Base-by-base conservation (phyloP, 305 asterid species). In the Solanum hybrid region DNA sequence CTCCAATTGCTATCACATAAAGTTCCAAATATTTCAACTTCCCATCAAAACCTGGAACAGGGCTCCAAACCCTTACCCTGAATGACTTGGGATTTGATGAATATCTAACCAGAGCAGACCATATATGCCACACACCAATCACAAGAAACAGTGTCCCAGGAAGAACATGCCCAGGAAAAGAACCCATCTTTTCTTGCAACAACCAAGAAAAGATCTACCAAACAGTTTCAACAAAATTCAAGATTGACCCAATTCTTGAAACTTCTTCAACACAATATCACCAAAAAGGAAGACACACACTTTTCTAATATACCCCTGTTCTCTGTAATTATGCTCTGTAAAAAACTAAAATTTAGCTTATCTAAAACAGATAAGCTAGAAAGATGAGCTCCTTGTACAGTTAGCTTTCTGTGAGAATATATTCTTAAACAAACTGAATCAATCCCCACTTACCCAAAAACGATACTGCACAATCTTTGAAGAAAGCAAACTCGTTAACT, bases 141-240 rank as follows among this genome's bases (percentile, higher is more conserved):
- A 95, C 88, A 70, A 95, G 92, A 95, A 98, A 98, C 81, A 98
- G 89, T 37, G 99, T 95, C 91, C 99, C 99, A 1, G 99, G 99
- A 92, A 98, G 91, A 87, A 95, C 93, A 94, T 98, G 99, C 90
- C 99, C 99, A 7, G 90, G 93, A 92, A 98, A 98, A 32, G 99
- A 98, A 68, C 99, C 99, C 98, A 97, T 96, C 89, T 93, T 37
- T 89, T 83, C 72, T 39, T 83, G 33, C 72, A 14, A 1, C 87
- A 82, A 82, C 70, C 26, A 82, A 82, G 36, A 82, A 26, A 26
- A 82, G 33, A 39, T 26, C 88, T 51, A 45, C 39, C 75, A 84
- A 83, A 39, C 7, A 82, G 87, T 39, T 81, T 39, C 70, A 39
- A 29, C 36, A 81, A 0, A 81, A 82, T 26, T 41, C 72, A 83